phyloP scores from a whole-genome alignment of 768 basidiomycete species.

The Rhizopogon vesiculosus region DNA sequence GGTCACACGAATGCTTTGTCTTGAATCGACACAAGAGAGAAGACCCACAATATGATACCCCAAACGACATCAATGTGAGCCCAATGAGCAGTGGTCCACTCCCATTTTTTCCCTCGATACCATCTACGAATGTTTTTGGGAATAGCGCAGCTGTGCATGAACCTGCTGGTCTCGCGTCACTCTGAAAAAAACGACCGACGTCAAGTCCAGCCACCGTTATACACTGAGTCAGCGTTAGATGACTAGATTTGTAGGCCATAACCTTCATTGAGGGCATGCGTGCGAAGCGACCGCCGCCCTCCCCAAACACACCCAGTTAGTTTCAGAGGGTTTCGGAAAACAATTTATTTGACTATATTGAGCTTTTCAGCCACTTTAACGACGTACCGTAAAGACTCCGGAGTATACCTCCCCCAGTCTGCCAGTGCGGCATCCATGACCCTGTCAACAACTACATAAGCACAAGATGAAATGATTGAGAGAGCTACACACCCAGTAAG shows the following conservation, averaged over 20 bases:
- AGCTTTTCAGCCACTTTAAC: too few species aligned
- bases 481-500: too few species aligned
- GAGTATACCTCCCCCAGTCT: too few species aligned
- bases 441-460: too few species aligned
- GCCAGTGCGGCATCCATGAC: too few species aligned
- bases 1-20: too few species aligned
- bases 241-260: slow-evolving; percentile 71
- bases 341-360: too few species aligned
- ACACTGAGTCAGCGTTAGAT: slow-evolving; percentile 77
- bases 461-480: not conserved
- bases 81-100: slow-evolving; percentile 61
- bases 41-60: too few species aligned
- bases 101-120: slow-evolving; percentile 62
- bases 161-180: slow-evolving; percentile 69
- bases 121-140: slow-evolving; percentile 78
- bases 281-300: slow-evolving; percentile 81
- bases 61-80: slow-evolving; percentile 81
- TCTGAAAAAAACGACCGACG: slow-evolving; percentile 31
- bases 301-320: slow-evolving; percentile 62
- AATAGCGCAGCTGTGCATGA: slow-evolving; percentile 82
- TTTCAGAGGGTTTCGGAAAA: slow-evolving; percentile 50
- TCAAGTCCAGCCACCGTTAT: slow-evolving; percentile 22
- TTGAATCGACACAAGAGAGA: too few species aligned
- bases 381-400: too few species aligned
- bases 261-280: slow-evolving; percentile 85